Percentiles rank a stretch among this genome's conserved stretches.
Evolutionary conservation across 2,329 filamentous ascomycete species (phyloP).

Genomic region (Zasmidium citrigriseum): DNA sequence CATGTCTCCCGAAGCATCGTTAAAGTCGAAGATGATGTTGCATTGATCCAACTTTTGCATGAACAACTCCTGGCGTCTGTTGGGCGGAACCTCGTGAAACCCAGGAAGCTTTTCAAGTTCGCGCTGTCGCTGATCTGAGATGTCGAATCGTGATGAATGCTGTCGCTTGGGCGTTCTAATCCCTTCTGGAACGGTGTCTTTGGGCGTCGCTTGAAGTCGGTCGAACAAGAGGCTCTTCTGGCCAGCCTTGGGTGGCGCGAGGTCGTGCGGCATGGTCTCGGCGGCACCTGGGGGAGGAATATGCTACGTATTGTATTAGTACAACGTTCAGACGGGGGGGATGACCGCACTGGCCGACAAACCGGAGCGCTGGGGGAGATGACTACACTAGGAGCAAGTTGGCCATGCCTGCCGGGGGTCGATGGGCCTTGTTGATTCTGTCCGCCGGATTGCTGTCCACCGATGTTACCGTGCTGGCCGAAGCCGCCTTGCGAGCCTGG

Average conservation of each 20-base stretch:
- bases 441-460: constrained; percentile 17
- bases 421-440: constrained; percentile 24
- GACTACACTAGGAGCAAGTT: constrained; percentile 71
- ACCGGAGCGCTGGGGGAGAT: constrained; percentile 94
- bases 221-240: constrained; percentile 88
- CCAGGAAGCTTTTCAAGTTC: constrained; percentile 96
- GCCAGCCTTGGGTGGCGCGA: constrained; percentile 88
- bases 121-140: constrained; percentile 83
- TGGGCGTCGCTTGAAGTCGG: constrained; percentile 87
- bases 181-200: constrained; percentile 86
- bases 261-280: constrained; percentile 97
- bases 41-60: constrained; percentile 99
- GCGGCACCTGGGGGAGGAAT: constrained; percentile 87
- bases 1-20: constrained; percentile 97
- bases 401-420: constrained; percentile 32
- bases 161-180: constrained; percentile 94
- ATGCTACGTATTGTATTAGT: constrained; percentile 60
- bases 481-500: constrained; percentile 20
- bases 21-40: constrained; percentile 99
- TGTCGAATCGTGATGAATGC: constrained; percentile 96
- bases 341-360: constrained; percentile 44
- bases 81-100: constrained; percentile 95
- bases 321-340: constrained; percentile 2
- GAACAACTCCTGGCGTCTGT: constrained; percentile 91
- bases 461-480: constrained; percentile 22